Conservation (phyloP, 768 basidiomycete genomes). For the Tephrocybe sp. region DNA sequence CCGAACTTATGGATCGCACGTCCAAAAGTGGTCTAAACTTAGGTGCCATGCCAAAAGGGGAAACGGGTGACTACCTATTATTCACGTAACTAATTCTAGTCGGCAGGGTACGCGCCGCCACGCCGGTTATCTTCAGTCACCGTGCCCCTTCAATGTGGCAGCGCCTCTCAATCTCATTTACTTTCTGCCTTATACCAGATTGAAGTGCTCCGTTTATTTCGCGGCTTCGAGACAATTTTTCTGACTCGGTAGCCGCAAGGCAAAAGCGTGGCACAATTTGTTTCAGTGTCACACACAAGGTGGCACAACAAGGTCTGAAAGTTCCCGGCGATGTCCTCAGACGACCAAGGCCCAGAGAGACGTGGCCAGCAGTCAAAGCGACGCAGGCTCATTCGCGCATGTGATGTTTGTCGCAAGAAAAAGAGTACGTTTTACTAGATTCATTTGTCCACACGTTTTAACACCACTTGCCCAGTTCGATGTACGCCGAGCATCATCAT, state of each 20-base stretch:
- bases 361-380: constrained; percentile 31
- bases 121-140: not conserved
- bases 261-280: not conserved
- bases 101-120: not conserved
- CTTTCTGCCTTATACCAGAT: constrained; percentile 3
- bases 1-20: too few relatives aligned
- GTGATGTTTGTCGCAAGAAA: constrained; percentile 81
- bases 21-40: constrained; percentile 4
- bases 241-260: not conserved
- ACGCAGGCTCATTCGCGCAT: constrained; percentile 72
- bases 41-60: constrained; percentile 5
- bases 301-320: not conserved
- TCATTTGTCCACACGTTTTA: not conserved
- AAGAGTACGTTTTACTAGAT: constrained; percentile 54
- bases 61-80: constrained; percentile 4
- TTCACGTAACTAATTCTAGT: constrained; percentile 7
- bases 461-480: constrained; percentile 43
- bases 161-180: not conserved
- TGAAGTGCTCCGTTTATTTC: not conserved
- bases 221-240: not conserved
- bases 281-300: constrained; percentile 1
- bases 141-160: constrained; percentile 8
- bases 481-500: constrained; percentile 39
- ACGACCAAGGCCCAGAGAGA: constrained; percentile 7
- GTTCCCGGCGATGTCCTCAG: constrained; percentile 11